Conservation (phyloP, 116 monocot genomes). For the Posidonia oceanica region DNA sequence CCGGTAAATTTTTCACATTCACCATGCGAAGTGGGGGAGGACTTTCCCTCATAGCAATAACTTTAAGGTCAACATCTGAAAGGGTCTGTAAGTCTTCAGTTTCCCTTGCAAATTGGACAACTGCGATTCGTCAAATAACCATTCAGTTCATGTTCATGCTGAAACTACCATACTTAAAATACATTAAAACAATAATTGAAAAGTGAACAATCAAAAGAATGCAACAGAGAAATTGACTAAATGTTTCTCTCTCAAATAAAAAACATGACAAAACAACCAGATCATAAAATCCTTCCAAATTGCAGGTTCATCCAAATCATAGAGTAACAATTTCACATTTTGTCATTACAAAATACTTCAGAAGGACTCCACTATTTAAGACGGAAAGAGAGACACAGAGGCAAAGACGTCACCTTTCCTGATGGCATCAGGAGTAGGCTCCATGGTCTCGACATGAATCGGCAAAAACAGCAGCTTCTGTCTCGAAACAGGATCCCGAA, state of each 20-base stretch:
- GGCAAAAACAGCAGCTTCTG: constrained; percentile 50
- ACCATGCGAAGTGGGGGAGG: constrained; percentile 66
- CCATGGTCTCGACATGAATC: constrained; percentile 61
- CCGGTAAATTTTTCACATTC: constrained; percentile 48
- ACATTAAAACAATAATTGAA: neutral
- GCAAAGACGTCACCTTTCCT: constrained; percentile 47
- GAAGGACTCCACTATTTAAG: neutral
- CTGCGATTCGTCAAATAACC: constrained; percentile 15
- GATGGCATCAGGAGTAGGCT: constrained; percentile 63
- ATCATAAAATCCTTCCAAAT: no score
- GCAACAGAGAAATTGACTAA: no score
- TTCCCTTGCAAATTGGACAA: constrained; percentile 87
- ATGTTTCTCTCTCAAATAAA: no score
- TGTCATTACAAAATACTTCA: no score
- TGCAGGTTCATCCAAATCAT: no score
- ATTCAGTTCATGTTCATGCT: neutral
- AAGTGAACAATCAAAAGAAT: neutral
- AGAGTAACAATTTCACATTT: no score
- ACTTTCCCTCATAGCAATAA: constrained; percentile 68
- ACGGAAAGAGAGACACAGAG: neutral
- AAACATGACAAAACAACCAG: no score
- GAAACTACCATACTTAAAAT: neutral
- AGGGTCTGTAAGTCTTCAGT: constrained; percentile 92
- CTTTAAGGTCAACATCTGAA: constrained; percentile 90
- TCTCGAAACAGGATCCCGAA: constrained; percentile 65